Conservation (phyloP, 768 basidiomycete species). For the Porphyrellus cyaneotinctus region DNA sequence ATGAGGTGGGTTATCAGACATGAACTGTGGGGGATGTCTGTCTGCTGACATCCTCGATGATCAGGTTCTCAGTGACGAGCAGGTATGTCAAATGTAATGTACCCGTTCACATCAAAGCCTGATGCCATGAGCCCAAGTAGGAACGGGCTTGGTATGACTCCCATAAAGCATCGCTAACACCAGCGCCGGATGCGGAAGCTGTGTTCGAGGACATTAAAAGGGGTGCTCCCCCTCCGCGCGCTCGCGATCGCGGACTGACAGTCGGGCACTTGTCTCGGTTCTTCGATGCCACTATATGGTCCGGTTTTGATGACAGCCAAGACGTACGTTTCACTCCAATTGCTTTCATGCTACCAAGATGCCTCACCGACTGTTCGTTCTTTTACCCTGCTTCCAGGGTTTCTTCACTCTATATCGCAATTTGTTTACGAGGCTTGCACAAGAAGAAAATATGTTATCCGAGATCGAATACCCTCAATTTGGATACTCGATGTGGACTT, state of each 20-base stretch:
- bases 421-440: slow-evolving; percentile 75
- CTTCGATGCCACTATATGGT: slow-evolving; percentile 70
- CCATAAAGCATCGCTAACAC: slow-evolving; percentile 75
- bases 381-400: slow-evolving; percentile 65
- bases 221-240: slow-evolving; percentile 54
- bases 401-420: slow-evolving; percentile 90
- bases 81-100: slow-evolving; percentile 49
- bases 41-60: background rate
- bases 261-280: slow-evolving; percentile 79
- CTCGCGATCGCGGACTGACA: slow-evolving; percentile 71
- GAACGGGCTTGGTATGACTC: slow-evolving; percentile 98
- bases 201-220: slow-evolving; percentile 82
- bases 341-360: background rate
- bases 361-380: background rate
- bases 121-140: slow-evolving; percentile 46
- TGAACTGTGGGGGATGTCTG: background rate
- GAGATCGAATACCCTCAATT: slow-evolving; percentile 71
- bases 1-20: slow-evolving; percentile 61
- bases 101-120: slow-evolving; percentile 3
- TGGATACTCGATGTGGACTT: slow-evolving; percentile 73
- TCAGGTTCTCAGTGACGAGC: slow-evolving; percentile 90
- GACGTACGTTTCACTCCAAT: slow-evolving; percentile 44
- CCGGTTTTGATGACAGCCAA: slow-evolving; percentile 57
- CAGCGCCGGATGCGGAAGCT: slow-evolving; percentile 78
- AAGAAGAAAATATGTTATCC: slow-evolving; percentile 61